Conservation (phyloP, 1,284 basidiomycete species). For the Irpex sp. region DNA sequence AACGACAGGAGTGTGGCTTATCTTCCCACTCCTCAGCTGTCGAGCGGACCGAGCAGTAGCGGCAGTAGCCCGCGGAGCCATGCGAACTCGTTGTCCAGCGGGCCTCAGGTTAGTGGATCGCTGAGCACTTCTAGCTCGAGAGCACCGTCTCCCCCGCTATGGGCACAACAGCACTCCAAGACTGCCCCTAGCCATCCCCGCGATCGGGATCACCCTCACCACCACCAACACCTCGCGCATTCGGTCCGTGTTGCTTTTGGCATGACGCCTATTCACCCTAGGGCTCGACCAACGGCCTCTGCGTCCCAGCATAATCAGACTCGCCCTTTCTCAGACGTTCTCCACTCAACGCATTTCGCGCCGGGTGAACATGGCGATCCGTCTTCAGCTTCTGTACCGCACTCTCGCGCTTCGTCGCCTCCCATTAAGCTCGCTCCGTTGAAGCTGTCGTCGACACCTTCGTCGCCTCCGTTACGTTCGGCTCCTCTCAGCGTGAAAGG, state of each 20-base stretch:
- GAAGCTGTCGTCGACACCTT: conserved; percentile 37
- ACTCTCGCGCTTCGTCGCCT: conserved; percentile 57
- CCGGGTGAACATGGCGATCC: conserved; percentile 18
- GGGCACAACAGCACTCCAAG: conserved; percentile 10
- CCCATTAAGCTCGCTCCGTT: conserved; percentile 70
- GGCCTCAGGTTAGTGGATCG: conserved; percentile 23
- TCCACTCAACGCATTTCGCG: conserved; percentile 23
- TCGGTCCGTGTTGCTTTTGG: conserved; percentile 83
- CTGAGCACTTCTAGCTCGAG: conserved; percentile 45
- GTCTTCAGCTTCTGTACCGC: conserved; percentile 37
- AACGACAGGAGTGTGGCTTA: conserved; percentile 34
- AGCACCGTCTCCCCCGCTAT: conserved; percentile 44
- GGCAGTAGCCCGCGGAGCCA: conserved; percentile 51
- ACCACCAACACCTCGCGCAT: conserved; percentile 72
- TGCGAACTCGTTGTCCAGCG: conserved; percentile 32
- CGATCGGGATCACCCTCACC: conserved; percentile 26
- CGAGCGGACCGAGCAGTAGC: conserved; percentile 55
- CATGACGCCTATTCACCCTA: conserved; percentile 78
- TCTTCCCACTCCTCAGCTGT: conserved; percentile 55
- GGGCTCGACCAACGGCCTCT: conserved; percentile 18
- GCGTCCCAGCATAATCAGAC: conserved; percentile 17
- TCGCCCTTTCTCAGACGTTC: conserved; percentile 33
- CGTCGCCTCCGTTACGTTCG: conserved; percentile 19
- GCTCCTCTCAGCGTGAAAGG: conserved; percentile 18
- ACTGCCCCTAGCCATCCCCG: background rate